Percentiles rank a stretch among this genome's conserved stretches.
Conservation (phyloP, 345 rosid species). For the Nasturtium officinale region DNA sequence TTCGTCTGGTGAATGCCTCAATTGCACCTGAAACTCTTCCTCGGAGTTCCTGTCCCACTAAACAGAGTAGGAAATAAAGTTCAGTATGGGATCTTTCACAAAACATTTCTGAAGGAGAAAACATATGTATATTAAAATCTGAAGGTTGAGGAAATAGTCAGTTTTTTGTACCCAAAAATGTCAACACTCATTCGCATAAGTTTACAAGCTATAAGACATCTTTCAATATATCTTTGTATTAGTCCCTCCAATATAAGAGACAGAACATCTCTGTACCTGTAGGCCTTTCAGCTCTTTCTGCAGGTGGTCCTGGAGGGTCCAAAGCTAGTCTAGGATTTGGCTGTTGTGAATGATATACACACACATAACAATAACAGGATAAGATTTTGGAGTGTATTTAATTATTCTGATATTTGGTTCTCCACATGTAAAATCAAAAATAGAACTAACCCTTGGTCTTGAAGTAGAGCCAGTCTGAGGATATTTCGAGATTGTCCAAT, state of each 20-base stretch:
- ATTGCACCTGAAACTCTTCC: constrained; percentile 83
- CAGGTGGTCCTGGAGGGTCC: constrained; percentile 66
- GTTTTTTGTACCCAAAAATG: not conserved
- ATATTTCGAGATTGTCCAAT: constrained; percentile 89
- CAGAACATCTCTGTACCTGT: constrained; percentile 52
- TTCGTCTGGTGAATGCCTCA: constrained; percentile 76
- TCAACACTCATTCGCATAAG: not conserved
- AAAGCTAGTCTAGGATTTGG: constrained; percentile 59
- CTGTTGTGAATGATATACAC: constrained; percentile 44
- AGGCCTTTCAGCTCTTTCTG: constrained; percentile 75
- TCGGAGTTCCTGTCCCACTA: constrained; percentile 81
- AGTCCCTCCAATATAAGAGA: not conserved
- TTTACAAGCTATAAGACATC: constrained; percentile 7
- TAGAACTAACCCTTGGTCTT: constrained; percentile 66
- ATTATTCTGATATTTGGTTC: constrained; percentile 14
- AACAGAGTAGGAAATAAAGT: constrained; percentile 3
- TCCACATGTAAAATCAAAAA: constrained; percentile 4
- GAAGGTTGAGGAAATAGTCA: too few species aligned
- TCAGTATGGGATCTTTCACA: constrained; percentile 17
- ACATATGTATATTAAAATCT: too few species aligned
- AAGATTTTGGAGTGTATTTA: not conserved
- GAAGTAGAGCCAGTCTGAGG: constrained; percentile 84
- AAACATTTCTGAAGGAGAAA: too few species aligned
- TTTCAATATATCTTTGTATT: too few species aligned
- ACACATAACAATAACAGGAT: not conserved